Evolutionary conservation across 1,139 yeast species (phyloP).

Genomic region (Meyerozyma sp.): DNA sequence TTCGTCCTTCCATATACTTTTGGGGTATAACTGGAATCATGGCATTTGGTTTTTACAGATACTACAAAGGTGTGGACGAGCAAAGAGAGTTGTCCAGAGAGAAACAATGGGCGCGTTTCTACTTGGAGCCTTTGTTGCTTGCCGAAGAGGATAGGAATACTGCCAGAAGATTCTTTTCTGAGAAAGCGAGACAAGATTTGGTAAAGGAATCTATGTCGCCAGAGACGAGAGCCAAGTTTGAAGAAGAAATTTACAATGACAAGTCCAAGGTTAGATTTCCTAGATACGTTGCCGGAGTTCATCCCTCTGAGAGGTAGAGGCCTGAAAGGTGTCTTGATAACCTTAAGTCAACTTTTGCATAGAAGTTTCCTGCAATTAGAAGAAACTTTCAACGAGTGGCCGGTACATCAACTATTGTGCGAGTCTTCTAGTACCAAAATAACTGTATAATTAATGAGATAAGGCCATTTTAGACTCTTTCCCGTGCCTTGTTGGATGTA

Average conservation of each 20-base stretch:
- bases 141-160: slow-evolving; percentile 82
- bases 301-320: slow-evolving; percentile 29
- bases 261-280: slow-evolving; percentile 44
- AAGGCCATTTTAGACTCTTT: background rate
- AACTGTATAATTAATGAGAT: background rate
- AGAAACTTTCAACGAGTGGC: background rate
- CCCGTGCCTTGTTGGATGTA: background rate
- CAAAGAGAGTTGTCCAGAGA: slow-evolving; percentile 75
- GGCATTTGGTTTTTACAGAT: slow-evolving; percentile 68
- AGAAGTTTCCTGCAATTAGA: background rate
- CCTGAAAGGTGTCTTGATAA: background rate
- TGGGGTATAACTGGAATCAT: slow-evolving; percentile 59
- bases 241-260: slow-evolving; percentile 40
- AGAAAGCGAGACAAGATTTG: slow-evolving; percentile 61
- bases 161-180: slow-evolving; percentile 67
- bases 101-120: slow-evolving; percentile 70
- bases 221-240: slow-evolving; percentile 36
- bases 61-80: slow-evolving; percentile 67
- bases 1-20: slow-evolving; percentile 70
- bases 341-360: background rate
- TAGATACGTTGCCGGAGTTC: slow-evolving; percentile 37
- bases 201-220: slow-evolving; percentile 41
- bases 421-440: background rate
- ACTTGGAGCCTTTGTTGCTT: slow-evolving; percentile 66
- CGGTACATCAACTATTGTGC: background rate